A percentile compares a stretch with the other conserved stretches of the same genome.
Conservation (phyloP, 345 rosid species). For the Abelmoschus esculentus region DNA sequence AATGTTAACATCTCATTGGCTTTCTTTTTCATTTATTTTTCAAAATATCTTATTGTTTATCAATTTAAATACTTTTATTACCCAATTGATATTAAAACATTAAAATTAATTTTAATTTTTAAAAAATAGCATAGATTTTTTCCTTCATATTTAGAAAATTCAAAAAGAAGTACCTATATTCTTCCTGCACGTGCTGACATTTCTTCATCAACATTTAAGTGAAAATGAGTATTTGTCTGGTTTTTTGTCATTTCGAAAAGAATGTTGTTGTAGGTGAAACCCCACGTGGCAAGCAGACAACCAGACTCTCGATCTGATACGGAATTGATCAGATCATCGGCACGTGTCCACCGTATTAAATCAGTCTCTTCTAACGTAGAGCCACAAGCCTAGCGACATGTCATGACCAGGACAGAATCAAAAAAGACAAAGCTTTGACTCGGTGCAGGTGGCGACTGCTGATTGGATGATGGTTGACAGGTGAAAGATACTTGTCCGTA, state of each 20-base stretch:
- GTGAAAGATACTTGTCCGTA: conserved; percentile 20
- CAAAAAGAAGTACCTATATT: not conserved
- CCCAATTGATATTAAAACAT: not conserved
- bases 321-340: not conserved
- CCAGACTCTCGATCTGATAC: conserved; percentile 19
- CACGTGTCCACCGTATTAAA: conserved; percentile 21
- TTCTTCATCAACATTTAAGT: not conserved
- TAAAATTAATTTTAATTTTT: not conserved
- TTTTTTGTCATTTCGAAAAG: not conserved
- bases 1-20: too few species aligned
- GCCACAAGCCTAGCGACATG: conserved; percentile 24
- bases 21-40: too few species aligned
- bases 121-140: not conserved
- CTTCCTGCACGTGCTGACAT: not conserved
- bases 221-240: not conserved
- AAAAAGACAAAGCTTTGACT: conserved; percentile 12
- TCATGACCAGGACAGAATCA: not conserved
- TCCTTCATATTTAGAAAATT: too few species aligned
- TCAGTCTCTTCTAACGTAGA: conserved; percentile 1
- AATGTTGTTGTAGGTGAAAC: not conserved
- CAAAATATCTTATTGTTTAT: not conserved
- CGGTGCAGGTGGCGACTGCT: conserved; percentile 4
- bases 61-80: not conserved
- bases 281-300: conserved; percentile 23
- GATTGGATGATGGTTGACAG: conserved; percentile 23